Evolutionary conservation across 83 land plant species (phyloP), one percentile per base, ranked within the genome.

Genomic region (Picea engelmannii): DNA sequence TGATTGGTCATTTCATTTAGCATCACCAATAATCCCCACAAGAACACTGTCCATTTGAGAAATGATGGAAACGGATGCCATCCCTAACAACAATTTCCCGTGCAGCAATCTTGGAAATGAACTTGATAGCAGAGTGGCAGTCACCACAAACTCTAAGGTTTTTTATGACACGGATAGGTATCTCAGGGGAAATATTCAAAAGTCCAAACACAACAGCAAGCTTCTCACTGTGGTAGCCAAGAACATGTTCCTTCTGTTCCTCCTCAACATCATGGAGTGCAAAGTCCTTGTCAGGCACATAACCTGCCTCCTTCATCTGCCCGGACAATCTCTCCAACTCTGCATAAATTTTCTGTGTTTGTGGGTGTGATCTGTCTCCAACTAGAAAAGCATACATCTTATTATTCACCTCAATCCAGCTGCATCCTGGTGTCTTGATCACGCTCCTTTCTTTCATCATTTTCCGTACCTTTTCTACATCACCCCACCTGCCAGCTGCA

Each of bases 401-500:
- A 18, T 80, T 76, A 20, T 78, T 18, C 60, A 17, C 81, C 44
- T 82, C 82, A 82, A 82, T 61, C 84, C 84, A 82, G 44, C 70
- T 63, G 13, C 80, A 60, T 44, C 65, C 64, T 1, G 78, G 70
- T 24, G 79, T 79, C 82, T 91, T 91, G 13, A 31, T 49, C 62
- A 91, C 44, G 79, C 86, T 58, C 40, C 80, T 85, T 17, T 18
- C 84, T 21, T 86, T 86, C 90, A 89, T 85, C 85, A 79, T 12
- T 62, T 44, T 55, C 60, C 91, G 89, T 5, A 89, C 78, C 61
- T 84, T 78, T 15, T 74, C 20, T 16, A 91, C 93, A 85, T 86
- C 83, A 62, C 87, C 85, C 90, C 88, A 87, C 64, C 77, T 79
- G 64, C 85, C 86, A 44, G 24, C 80, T 81, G 87, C 88, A 55